Conservation (phyloP, 257 asterid genomes). For the Dorcoceras hygrometricum region DNA sequence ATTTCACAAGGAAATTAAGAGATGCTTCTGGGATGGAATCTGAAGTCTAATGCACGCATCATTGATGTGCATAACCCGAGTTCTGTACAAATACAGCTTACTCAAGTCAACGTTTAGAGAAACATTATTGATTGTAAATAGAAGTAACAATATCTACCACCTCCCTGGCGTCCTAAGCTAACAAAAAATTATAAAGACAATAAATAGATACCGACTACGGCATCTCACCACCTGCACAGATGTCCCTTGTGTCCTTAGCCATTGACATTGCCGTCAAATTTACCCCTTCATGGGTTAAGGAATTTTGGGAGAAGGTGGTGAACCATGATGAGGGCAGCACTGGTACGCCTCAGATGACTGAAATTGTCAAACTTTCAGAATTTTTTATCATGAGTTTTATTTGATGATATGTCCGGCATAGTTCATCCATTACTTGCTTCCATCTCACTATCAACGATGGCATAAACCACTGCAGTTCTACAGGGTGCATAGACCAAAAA, state of each 20-base stretch:
- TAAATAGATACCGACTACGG: neutral
- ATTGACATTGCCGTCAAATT: neutral
- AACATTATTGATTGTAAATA: neutral
- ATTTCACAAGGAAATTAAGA: no score
- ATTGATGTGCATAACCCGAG: no score
- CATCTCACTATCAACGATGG: constrained; percentile 27
- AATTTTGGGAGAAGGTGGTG: neutral
- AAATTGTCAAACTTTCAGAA: neutral
- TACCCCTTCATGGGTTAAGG: neutral
- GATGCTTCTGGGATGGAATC: no score
- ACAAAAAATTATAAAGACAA: no score
- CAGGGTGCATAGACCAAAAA: neutral
- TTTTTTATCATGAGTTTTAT: neutral
- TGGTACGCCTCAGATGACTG: neutral
- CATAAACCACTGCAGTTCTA: neutral
- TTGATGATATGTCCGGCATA: neutral
- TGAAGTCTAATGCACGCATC: no score
- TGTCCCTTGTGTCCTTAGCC: neutral
- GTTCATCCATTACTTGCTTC: constrained; percentile 25
- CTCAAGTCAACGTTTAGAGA: neutral
- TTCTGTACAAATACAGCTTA: neutral
- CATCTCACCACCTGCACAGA: neutral
- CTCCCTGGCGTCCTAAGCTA: neutral
- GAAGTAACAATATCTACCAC: neutral
- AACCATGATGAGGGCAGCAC: neutral